phyloP scores from a whole-genome alignment of 1,284 basidiomycete species.

The Ceratobasidium sp. region DNA sequence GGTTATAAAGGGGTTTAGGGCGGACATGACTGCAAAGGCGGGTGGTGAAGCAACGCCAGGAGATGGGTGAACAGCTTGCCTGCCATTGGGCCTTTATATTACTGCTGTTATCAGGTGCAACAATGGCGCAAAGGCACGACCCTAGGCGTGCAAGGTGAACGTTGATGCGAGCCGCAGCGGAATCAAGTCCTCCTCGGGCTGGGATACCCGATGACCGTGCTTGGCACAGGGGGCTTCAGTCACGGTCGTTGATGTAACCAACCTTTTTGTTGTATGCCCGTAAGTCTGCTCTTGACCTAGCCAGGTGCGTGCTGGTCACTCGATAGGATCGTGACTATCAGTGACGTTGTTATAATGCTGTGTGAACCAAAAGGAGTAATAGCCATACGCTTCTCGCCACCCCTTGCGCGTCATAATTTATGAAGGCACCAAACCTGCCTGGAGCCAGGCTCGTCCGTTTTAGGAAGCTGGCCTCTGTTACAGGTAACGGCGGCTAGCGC shows the following conservation, averaged over 20 bases:
- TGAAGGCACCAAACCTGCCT: no score
- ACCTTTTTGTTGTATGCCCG: not conserved
- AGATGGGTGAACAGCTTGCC: not conserved
- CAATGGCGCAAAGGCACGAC: not conserved
- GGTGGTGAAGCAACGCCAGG: not conserved
- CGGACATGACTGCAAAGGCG: not conserved
- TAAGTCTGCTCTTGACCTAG: no score
- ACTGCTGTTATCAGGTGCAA: not conserved
- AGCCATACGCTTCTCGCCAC: not conserved
- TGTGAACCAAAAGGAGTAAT: not conserved
- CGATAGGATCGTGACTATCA: not conserved
- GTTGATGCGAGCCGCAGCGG: not conserved
- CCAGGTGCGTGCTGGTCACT: not conserved
- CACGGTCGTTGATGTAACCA: not conserved
- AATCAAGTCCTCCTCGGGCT: not conserved
- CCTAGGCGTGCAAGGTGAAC: not conserved
- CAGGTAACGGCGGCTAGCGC: no score
- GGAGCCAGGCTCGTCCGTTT: no score
- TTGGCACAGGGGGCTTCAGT: not conserved
- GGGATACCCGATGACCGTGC: not conserved
- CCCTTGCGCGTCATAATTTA: not conserved
- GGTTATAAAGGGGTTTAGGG: slow-evolving; percentile 4
- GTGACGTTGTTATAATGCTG: not conserved
- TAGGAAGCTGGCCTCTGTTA: no score
- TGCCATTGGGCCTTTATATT: not conserved